Conservation (phyloP, 2,329 filamentous ascomycete genomes). For the Alternaria sp. region DNA sequence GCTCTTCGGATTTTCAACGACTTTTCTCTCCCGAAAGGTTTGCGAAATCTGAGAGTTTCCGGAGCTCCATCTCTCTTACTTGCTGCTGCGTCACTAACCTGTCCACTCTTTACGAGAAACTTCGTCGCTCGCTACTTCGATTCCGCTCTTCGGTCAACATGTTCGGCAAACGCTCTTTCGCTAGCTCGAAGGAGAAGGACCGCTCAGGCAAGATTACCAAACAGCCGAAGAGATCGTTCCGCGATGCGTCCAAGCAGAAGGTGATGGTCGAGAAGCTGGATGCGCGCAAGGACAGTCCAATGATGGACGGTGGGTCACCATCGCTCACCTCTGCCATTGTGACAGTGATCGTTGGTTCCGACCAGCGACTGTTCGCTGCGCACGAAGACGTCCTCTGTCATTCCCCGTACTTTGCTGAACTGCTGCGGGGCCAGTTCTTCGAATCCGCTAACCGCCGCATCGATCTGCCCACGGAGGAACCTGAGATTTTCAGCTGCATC, state of each 20-base stretch:
- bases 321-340: slow-evolving; percentile 75
- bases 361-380: slow-evolving; percentile 90
- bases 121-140: slow-evolving; percentile 46
- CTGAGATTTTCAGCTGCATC: slow-evolving; percentile 89
- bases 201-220: slow-evolving; percentile 88
- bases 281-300: slow-evolving; percentile 63
- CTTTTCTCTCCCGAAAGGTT: slow-evolving; percentile 42
- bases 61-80: slow-evolving; percentile 55
- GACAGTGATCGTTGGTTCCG: slow-evolving; percentile 81
- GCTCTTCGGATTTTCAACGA: slow-evolving; percentile 43
- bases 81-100: slow-evolving; percentile 60
- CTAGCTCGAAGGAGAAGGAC: slow-evolving; percentile 76
- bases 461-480: slow-evolving; percentile 79
- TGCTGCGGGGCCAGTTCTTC: slow-evolving; percentile 74
- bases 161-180: slow-evolving; percentile 88
- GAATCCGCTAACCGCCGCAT: slow-evolving; percentile 75
- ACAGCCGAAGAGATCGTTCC: slow-evolving; percentile 74
- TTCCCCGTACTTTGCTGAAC: slow-evolving; percentile 81
- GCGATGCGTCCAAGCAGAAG: slow-evolving; percentile 77
- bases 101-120: slow-evolving; percentile 58
- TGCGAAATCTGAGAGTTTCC: slow-evolving; percentile 56
- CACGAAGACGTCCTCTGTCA: slow-evolving; percentile 90
- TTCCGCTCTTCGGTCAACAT: slow-evolving; percentile 63
- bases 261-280: slow-evolving; percentile 76
- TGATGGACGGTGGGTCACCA: slow-evolving; percentile 57